phyloP scores from a whole-genome alignment of 179 eudicot species.

The Heliamphora ciliata region DNA sequence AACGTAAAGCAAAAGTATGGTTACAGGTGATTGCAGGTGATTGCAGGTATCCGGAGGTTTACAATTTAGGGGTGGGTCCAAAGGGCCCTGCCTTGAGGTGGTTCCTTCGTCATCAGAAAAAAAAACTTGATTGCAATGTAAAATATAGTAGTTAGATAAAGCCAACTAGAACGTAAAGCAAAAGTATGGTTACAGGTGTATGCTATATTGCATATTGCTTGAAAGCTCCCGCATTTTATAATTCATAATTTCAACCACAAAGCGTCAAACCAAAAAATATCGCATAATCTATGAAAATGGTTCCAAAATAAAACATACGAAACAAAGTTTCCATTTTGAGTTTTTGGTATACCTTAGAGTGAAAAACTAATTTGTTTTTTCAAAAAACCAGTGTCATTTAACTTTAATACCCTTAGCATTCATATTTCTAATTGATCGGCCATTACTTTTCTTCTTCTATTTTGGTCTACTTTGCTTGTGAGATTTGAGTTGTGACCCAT shows the following conservation, averaged over 20 bases:
- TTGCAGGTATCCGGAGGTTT: too few relatives aligned
- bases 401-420: conserved; percentile 8
- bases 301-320: not conserved
- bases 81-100: too few relatives aligned
- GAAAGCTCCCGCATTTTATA: not conserved
- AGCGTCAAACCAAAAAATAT: not conserved
- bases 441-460: conserved; percentile 20
- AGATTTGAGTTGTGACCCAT: too few relatives aligned
- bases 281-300: not conserved
- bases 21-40: too few relatives aligned
- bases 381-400: not conserved
- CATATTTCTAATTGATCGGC: not conserved
- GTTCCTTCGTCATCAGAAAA: too few relatives aligned
- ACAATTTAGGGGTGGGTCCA: too few relatives aligned
- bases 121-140: not conserved
- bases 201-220: not conserved
- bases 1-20: too few relatives aligned
- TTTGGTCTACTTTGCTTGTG: conserved; percentile 23
- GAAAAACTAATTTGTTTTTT: not conserved
- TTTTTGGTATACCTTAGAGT: not conserved
- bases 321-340: not conserved
- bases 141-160: not conserved
- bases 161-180: not conserved
- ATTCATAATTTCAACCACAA: not conserved
- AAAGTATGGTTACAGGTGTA: not conserved